These are phyloP conservation scores for Phanerochaete sordida DNA, from an alignment of 768 basidiomycete species.

Conservation along the genomic window DNA sequence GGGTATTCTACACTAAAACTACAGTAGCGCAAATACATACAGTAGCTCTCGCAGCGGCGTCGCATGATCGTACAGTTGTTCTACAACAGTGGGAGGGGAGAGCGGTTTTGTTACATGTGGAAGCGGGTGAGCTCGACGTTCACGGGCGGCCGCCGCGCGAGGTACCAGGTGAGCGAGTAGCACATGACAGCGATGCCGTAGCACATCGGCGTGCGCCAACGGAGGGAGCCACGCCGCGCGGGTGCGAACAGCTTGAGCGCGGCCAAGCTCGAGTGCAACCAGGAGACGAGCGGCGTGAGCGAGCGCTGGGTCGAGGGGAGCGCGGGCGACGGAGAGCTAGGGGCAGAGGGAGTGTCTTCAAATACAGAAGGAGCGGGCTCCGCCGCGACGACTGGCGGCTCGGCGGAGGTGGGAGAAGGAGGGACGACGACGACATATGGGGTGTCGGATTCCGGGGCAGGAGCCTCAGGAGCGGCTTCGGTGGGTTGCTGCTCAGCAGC, in stretches of 20 bases:
- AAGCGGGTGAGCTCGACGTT: background rate
- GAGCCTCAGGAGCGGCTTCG: background rate
- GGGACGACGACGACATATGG: background rate
- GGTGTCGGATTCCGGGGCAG: background rate
- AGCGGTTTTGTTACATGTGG: background rate
- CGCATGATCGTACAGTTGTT: background rate
- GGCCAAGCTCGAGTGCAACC: background rate
- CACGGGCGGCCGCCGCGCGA: background rate
- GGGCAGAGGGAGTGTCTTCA: background rate
- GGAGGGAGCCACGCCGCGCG: background rate
- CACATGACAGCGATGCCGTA: conserved; percentile 1
- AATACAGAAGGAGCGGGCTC: background rate
- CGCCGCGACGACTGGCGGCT: background rate
- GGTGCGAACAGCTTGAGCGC: background rate
- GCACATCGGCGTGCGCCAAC: conserved; percentile 1
- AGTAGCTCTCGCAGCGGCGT: background rate
- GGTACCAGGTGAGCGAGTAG: conserved; percentile 8
- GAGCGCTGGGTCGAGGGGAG: background rate
- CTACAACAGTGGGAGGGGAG: background rate
- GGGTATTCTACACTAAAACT: background rate
- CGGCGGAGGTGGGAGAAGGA: background rate
- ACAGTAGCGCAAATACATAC: background rate
- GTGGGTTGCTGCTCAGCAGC: background rate
- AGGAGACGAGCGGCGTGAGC: background rate
- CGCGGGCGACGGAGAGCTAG: background rate